Percentiles rank a stretch among this genome's conserved stretches.
phyloP scores from a whole-genome alignment of 805 yeast species.

The Yamadazyma kitorensis region DNA sequence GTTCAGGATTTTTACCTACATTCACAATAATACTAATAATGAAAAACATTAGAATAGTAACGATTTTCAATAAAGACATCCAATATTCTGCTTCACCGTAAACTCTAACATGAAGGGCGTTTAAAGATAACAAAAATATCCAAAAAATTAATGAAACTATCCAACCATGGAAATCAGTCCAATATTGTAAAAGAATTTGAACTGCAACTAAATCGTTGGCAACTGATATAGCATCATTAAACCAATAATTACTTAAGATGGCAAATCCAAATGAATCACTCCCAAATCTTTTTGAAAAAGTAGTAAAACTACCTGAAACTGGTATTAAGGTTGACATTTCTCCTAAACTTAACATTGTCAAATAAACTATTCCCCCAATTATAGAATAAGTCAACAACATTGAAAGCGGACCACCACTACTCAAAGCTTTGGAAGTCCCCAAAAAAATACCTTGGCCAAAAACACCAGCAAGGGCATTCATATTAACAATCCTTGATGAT shows the following conservation, averaged over 20 bases:
- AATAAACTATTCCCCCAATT: conserved; percentile 44
- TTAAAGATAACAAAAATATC: conserved; percentile 44
- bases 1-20: conserved; percentile 52
- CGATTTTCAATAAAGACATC: conserved; percentile 38
- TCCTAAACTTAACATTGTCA: conserved; percentile 53
- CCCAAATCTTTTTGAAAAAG: conserved; percentile 48
- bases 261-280: conserved; percentile 53
- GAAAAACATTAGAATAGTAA: conserved; percentile 57
- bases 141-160: conserved; percentile 53
- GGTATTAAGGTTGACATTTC: conserved; percentile 58
- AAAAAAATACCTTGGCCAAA: conserved; percentile 35
- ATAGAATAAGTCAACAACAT: conserved; percentile 32
- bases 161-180: conserved; percentile 52
- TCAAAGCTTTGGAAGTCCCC: conserved; percentile 30
- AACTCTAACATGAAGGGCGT: conserved; percentile 36
- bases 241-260: conserved; percentile 48
- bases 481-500: conserved; percentile 25
- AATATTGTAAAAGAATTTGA: conserved; percentile 43
- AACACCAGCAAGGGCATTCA: conserved; percentile 37
- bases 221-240: conserved; percentile 47
- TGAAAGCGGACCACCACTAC: conserved; percentile 32
- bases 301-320: conserved; percentile 52
- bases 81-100: conserved; percentile 43
- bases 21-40: conserved; percentile 54
- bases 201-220: conserved; percentile 49